A percentile compares a stretch with the other conserved stretches of the same genome.
Evolutionary conservation across 768 basidiomycete species (phyloP).

Genomic region (Gyrodon lividus): DNA sequence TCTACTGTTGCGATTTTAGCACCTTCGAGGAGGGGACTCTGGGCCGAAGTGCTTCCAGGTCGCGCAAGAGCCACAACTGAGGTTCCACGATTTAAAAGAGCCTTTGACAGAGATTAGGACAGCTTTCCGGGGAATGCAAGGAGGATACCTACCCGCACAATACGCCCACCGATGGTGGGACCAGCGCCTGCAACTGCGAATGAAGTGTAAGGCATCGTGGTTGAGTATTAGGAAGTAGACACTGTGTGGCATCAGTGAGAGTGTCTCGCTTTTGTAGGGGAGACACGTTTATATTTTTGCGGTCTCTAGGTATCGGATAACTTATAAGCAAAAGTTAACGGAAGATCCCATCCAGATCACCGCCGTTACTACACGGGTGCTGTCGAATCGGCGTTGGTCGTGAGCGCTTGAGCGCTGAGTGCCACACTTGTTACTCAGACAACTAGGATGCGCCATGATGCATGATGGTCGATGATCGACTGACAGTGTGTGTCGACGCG

Average conservation of each 20-base stretch:
- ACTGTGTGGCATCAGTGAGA: not conserved
- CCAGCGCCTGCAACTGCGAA: constrained; percentile 38
- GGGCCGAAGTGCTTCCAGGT: constrained; percentile 18
- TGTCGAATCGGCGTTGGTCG: too few species aligned
- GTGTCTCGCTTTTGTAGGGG: constrained; percentile 1
- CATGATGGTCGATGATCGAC: too few species aligned
- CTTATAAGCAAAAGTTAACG: not conserved
- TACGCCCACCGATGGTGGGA: constrained; percentile 35
- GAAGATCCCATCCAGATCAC: not conserved
- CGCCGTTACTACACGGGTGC: not conserved
- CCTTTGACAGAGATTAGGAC: constrained; percentile 14
- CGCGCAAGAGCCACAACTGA: constrained; percentile 28
- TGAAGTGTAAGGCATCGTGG: constrained; percentile 30
- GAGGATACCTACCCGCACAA: constrained; percentile 24
- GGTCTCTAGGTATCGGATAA: not conserved
- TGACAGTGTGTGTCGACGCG: too few species aligned
- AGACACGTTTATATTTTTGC: constrained; percentile 8
- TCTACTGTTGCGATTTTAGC: constrained; percentile 30
- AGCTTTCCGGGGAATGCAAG: not conserved
- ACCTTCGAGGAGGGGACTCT: constrained; percentile 22
- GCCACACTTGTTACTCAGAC: too few species aligned
- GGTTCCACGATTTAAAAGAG: constrained; percentile 16
- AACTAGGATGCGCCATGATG: too few species aligned
- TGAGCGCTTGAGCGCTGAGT: too few species aligned
- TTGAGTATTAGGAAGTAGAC: not conserved